Conservation (phyloP, 805 yeast genomes). For the Ogataea ramenticola region DNA sequence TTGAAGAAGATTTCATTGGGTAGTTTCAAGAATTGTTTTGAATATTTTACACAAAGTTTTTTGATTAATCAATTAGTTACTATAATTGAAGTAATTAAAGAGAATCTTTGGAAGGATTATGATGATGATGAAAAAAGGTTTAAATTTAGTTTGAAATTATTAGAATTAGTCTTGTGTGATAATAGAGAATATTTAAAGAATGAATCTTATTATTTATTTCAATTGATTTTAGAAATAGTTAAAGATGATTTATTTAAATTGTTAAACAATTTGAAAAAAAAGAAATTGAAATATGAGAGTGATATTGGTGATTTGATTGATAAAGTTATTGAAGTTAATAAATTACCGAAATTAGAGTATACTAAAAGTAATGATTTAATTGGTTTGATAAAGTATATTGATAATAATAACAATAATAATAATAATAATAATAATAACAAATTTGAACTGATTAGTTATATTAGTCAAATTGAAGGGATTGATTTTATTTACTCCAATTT, state of each 20-base stretch:
- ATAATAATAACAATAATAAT: too few species aligned
- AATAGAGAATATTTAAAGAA: background rate
- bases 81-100: constrained; percentile 24
- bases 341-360: too few species aligned
- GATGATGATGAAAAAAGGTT: background rate
- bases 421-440: too few species aligned
- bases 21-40: constrained; percentile 69
- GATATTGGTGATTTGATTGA: too few species aligned
- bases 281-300: background rate
- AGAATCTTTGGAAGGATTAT: background rate
- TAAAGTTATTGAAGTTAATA: too few species aligned
- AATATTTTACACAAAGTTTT: constrained; percentile 78
- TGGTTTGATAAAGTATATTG: too few species aligned
- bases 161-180: background rate
- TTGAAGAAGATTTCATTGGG: constrained; percentile 49
- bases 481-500: background rate
- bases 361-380: too few species aligned
- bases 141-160: background rate
- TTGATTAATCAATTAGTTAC: constrained; percentile 50
- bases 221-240: constrained; percentile 10
- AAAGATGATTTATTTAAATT: constrained; percentile 8
- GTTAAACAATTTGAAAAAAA: constrained; percentile 3
- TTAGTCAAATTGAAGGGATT: background rate
- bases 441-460: background rate
- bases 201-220: constrained; percentile 6